phyloP scores from a whole-genome alignment of 202 grass and related monocot genomes.

The Digitaria exilis region DNA sequence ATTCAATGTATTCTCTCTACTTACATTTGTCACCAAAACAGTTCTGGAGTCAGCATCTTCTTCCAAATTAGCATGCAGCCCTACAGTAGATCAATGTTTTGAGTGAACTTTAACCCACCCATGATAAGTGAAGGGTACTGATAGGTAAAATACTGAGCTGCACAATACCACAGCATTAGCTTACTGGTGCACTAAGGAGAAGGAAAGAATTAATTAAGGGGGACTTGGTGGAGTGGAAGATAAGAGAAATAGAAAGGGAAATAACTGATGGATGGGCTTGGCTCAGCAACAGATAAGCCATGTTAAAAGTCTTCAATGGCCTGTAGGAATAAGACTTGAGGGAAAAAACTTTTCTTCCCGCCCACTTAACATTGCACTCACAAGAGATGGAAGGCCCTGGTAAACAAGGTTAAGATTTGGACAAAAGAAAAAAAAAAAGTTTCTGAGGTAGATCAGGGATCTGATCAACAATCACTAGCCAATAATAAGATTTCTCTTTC shows the following conservation, averaged over 20 bases:
- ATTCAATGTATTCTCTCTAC: background rate
- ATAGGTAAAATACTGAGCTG: background rate
- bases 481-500: background rate
- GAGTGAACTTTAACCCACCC: background rate
- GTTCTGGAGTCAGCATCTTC: constrained; percentile 68
- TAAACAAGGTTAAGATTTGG: background rate
- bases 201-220: background rate
- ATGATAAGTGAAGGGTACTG: constrained; percentile 5
- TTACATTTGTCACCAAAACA: constrained; percentile 66
- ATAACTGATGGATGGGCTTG: background rate
- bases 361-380: background rate
- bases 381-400: background rate
- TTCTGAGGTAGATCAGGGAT: background rate
- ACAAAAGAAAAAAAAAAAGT: background rate
- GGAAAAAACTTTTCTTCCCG: background rate
- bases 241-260: background rate
- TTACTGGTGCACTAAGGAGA: background rate
- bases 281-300: background rate
- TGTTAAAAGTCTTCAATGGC: background rate
- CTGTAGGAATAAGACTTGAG: background rate
- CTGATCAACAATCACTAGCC: background rate
- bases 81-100: constrained; percentile 44
- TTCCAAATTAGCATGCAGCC: constrained; percentile 43
- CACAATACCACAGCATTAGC: background rate
- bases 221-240: background rate